Evolutionary conservation across 2,329 filamentous ascomycete genomes (phyloP).

Genomic region (Neospermospora avenae): DNA sequence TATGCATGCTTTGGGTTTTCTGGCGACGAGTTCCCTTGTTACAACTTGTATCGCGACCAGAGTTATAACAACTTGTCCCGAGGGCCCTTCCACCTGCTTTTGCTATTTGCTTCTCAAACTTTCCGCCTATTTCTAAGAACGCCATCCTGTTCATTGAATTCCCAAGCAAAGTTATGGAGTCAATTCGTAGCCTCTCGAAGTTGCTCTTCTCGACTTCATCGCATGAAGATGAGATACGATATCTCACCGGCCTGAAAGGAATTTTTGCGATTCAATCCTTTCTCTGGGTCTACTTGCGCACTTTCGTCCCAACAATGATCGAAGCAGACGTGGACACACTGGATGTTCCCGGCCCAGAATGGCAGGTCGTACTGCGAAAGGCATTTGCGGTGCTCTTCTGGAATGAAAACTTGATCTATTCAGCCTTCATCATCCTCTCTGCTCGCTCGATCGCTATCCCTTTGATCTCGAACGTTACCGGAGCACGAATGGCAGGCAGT

Average conservation of each 20-base stretch:
- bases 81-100: too few species aligned
- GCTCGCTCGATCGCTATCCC: constrained; percentile 41
- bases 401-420: constrained; percentile 44
- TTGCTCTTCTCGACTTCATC: too few species aligned
- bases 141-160: too few species aligned
- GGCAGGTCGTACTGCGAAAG: constrained; percentile 42
- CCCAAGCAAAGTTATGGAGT: too few species aligned
- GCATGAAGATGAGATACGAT: neutral
- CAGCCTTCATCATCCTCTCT: constrained; percentile 44
- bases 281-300: neutral
- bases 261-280: neutral
- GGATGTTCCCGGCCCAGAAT: constrained; percentile 35
- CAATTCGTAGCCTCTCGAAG: too few species aligned
- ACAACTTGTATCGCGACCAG: too few species aligned
- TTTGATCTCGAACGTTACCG: constrained; percentile 38
- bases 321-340: neutral
- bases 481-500: neutral
- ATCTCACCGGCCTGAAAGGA: neutral
- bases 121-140: too few species aligned
- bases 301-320: neutral
- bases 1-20: too few species aligned
- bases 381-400: constrained; percentile 44
- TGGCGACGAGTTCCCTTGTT: too few species aligned
- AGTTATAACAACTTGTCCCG: too few species aligned
- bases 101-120: too few species aligned